A percentile compares a stretch with the other conserved stretches of the same genome.
Evolutionary conservation across 2,329 filamentous ascomycete species (phyloP).

Genomic region (Colletotrichum sansevieriae): DNA sequence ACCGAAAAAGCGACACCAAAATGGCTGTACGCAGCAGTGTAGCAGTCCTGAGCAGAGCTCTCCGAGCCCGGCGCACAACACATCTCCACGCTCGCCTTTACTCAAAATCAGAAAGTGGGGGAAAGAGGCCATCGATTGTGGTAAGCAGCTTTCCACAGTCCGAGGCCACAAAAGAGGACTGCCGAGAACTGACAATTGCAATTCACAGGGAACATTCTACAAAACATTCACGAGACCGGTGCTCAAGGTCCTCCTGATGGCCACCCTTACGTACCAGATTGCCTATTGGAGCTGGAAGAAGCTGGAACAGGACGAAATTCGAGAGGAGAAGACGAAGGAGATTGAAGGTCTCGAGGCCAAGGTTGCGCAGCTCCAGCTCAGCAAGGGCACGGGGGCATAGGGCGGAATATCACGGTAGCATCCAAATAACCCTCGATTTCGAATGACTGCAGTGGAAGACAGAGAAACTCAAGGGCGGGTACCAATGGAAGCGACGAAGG

Average conservation of each 20-base stretch:
- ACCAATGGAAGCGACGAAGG: no score
- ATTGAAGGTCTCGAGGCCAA: slow-evolving; percentile 55
- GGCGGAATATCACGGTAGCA: background rate
- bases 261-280: slow-evolving; percentile 84
- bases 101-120: slow-evolving; percentile 25
- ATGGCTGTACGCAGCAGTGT: slow-evolving; percentile 32
- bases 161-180: no score
- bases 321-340: slow-evolving; percentile 57
- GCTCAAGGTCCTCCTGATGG: slow-evolving; percentile 79
- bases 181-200: background rate
- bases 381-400: slow-evolving; percentile 2
- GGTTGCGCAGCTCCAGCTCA: slow-evolving; percentile 51
- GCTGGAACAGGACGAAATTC: slow-evolving; percentile 79
- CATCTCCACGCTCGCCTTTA: slow-evolving; percentile 24
- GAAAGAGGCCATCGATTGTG: slow-evolving; percentile 38
- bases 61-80: slow-evolving; percentile 25
- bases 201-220: slow-evolving; percentile 74
- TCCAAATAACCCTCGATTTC: no score
- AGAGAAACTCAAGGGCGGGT: no score
- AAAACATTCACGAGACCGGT: slow-evolving; percentile 80
- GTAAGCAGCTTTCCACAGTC: slow-evolving; percentile 1
- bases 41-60: slow-evolving; percentile 24
- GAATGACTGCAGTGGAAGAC: background rate
- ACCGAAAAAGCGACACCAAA: slow-evolving; percentile 1
- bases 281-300: slow-evolving; percentile 81